phyloP scores from a whole-genome alignment of 768 basidiomycete genomes.

The Gloeostereum incarnatum region DNA sequence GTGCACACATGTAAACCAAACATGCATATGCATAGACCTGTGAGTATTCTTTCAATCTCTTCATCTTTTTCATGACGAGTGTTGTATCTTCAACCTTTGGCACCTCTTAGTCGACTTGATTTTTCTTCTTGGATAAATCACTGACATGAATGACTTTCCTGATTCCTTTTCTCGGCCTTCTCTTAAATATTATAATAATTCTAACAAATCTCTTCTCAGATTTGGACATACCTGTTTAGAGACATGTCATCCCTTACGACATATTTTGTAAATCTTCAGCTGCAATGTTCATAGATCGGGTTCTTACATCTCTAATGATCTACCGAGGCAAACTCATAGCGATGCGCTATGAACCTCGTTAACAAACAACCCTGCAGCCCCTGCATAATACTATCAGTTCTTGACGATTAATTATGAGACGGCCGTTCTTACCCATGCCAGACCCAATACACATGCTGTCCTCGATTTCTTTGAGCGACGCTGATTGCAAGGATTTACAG shows the following conservation, averaged over 20 bases:
- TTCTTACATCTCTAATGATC: no score
- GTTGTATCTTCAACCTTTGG: slow-evolving; percentile 74
- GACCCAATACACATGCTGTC: slow-evolving; percentile 55
- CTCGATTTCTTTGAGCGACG: not conserved
- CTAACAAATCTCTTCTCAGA: no score
- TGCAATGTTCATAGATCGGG: no score
- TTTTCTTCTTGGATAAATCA: slow-evolving; percentile 61
- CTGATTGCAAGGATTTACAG: slow-evolving; percentile 35
- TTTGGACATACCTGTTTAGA: no score
- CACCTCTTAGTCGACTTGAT: slow-evolving; percentile 89
- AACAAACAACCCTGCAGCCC: slow-evolving; percentile 73
- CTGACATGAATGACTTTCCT: slow-evolving; percentile 62
- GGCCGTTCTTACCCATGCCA: slow-evolving; percentile 91
- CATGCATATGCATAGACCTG: slow-evolving; percentile 9
- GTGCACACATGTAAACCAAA: no score
- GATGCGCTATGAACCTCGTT: slow-evolving; percentile 38
- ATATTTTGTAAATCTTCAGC: no score
- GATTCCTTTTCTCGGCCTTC: slow-evolving; percentile 23
- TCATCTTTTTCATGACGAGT: slow-evolving; percentile 53
- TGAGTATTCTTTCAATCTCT: slow-evolving; percentile 15
- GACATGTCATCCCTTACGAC: no score
- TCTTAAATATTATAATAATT: no score
- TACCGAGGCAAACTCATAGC: no score
- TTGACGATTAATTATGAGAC: no score
- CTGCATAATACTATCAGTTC: no score